Evolutionary conservation across 768 basidiomycete genomes (phyloP).

Genomic region (Suillus subalutaceus): DNA sequence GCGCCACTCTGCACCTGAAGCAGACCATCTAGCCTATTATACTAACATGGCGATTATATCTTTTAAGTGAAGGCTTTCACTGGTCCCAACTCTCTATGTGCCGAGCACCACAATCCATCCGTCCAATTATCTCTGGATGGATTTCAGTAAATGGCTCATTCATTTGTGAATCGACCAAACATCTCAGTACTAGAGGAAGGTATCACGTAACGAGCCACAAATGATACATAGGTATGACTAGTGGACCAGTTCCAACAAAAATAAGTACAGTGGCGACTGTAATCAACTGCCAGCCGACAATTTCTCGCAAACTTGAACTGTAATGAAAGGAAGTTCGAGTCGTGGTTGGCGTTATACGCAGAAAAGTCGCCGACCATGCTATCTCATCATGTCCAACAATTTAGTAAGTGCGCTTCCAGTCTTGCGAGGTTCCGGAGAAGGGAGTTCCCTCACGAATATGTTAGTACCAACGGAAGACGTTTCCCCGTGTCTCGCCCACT

Average conservation of each 20-base stretch:
- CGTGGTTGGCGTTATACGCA: background rate
- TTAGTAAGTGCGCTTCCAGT: background rate
- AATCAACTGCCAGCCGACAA: background rate
- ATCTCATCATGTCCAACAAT: background rate
- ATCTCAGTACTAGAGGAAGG: too few species aligned
- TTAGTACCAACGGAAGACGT: background rate
- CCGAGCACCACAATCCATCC: background rate
- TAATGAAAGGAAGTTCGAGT: background rate
- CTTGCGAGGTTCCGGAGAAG: background rate
- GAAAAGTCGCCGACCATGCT: background rate
- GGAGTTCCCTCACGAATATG: slow-evolving; percentile 1
- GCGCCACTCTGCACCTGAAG: background rate
- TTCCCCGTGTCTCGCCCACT: slow-evolving; percentile 30
- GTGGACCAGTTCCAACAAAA: background rate
- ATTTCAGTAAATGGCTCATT: background rate
- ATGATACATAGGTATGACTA: background rate
- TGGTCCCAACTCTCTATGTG: background rate
- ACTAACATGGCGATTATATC: background rate
- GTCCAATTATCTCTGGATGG: background rate
- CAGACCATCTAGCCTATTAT: background rate
- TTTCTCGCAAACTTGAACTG: background rate
- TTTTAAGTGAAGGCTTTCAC: background rate
- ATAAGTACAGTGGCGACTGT: background rate
- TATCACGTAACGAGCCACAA: too few species aligned
- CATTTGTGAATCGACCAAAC: background rate